A percentile compares a stretch with the other conserved stretches of the same genome.
Conservation (phyloP, 2,329 filamentous ascomycete genomes). For the Colletotrichum australisinense region DNA sequence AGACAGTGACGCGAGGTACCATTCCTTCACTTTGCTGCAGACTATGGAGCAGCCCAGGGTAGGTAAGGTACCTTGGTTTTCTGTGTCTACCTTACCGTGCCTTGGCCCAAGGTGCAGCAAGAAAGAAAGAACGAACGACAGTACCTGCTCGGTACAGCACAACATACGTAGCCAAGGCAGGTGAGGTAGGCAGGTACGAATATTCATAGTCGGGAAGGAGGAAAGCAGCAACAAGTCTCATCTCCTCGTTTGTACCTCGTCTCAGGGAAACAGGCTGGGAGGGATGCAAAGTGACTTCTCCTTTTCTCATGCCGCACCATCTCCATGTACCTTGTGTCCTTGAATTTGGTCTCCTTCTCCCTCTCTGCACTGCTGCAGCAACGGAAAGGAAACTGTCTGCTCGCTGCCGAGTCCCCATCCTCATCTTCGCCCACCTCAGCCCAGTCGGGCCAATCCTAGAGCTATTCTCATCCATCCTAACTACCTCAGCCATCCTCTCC, state of each 20-base stretch:
- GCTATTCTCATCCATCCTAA: conserved; percentile 30
- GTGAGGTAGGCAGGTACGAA: neutral
- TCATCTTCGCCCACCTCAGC: conserved; percentile 26
- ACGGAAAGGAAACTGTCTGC: neutral
- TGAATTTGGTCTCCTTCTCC: neutral
- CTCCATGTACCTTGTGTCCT: neutral
- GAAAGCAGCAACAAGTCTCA: neutral
- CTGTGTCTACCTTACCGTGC: neutral
- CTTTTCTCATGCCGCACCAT: conserved; percentile 13
- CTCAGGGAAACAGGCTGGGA: conserved; percentile 1
- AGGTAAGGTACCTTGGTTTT: conserved; percentile 1
- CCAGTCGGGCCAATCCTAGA: conserved; percentile 28
- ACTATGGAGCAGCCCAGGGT: neutral
- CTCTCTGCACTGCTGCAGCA: conserved; percentile 3
- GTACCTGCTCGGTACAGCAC: neutral
- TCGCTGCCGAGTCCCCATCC: conserved; percentile 1
- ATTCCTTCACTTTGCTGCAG: neutral
- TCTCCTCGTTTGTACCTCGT: neutral
- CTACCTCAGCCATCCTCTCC: conserved; percentile 32
- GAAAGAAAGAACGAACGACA: neutral
- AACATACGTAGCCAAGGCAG: neutral
- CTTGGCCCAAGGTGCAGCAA: neutral
- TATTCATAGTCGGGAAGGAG: neutral
- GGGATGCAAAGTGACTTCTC: conserved; percentile 32
- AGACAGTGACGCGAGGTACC: conserved; percentile 2